Conservation (phyloP, 352 stramenopile species). For the Pythium aristosporum region DNA sequence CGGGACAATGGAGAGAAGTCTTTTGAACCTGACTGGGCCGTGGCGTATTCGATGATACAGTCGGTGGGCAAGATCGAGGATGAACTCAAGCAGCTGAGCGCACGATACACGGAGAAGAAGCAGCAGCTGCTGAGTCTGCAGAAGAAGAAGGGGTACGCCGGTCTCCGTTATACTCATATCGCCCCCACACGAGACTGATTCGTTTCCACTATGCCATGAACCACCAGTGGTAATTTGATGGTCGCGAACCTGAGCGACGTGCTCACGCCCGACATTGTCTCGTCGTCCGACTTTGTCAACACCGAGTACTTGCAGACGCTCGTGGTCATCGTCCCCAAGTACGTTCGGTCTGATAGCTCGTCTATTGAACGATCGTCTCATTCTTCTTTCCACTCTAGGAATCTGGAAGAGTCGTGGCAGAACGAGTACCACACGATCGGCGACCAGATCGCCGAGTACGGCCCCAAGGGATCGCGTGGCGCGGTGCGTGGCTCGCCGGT, state of each 20-base stretch:
- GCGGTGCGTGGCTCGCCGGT: constrained; percentile 94
- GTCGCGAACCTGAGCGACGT: constrained; percentile 94
- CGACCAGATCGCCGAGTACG: constrained; percentile 88
- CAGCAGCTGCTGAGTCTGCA: constrained; percentile 87
- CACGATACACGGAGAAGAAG: constrained; percentile 94
- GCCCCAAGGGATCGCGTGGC: constrained; percentile 87
- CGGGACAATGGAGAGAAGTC: neutral
- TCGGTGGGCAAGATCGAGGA: constrained; percentile 95
- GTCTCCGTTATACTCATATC: too few relatives aligned
- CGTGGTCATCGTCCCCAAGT: constrained; percentile 93
- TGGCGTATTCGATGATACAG: constrained; percentile 27
- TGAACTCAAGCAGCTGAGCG: constrained; percentile 94
- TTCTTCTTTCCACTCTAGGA: constrained; percentile 31
- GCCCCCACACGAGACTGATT: too few relatives aligned
- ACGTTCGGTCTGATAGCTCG: neutral
- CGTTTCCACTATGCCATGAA: too few relatives aligned
- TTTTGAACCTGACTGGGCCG: neutral
- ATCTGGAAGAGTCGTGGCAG: constrained; percentile 88
- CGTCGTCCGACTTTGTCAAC: constrained; percentile 91
- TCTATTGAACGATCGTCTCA: neutral
- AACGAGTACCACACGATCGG: constrained; percentile 88
- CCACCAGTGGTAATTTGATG: constrained; percentile 89
- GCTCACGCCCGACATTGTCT: constrained; percentile 89
- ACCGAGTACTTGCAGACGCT: constrained; percentile 97
- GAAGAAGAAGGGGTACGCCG: constrained; percentile 87